A percentile compares a stretch with the other conserved stretches of the same genome.
phyloP scores from a whole-genome alignment of 2,329 filamentous ascomycete species.

The Uncinocarpus reesii region DNA sequence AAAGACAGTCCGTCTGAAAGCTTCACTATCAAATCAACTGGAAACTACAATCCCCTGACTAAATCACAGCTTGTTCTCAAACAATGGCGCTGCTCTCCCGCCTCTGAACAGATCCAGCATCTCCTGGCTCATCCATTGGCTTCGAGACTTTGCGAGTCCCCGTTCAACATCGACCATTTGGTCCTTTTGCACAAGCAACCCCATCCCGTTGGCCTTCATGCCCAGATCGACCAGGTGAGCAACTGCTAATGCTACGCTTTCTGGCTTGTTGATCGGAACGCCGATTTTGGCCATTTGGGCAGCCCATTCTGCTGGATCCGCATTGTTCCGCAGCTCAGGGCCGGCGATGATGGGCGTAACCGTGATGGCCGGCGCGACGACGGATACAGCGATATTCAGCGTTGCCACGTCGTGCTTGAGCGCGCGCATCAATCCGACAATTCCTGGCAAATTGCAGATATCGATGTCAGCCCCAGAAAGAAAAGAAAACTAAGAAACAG shows the following conservation, averaged over 20 bases:
- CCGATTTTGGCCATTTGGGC: slow-evolving; percentile 36
- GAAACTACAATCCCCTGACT: background rate
- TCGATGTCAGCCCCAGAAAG: background rate
- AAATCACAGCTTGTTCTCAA: slow-evolving; percentile 21
- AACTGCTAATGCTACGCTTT: slow-evolving; percentile 37
- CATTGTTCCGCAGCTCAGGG: slow-evolving; percentile 21
- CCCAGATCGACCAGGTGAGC: slow-evolving; percentile 39
- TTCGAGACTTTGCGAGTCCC: slow-evolving; percentile 38
- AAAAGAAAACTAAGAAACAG: background rate
- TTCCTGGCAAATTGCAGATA: slow-evolving; percentile 20
- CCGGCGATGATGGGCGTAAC: slow-evolving; percentile 38
- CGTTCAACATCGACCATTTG: slow-evolving; percentile 37
- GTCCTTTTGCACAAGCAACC: slow-evolving; percentile 39
- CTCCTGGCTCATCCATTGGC: slow-evolving; percentile 42
- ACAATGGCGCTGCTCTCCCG: slow-evolving; percentile 28
- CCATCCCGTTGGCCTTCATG: slow-evolving; percentile 37
- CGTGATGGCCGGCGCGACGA: slow-evolving; percentile 43
- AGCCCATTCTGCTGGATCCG: slow-evolving; percentile 33
- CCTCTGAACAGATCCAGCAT: slow-evolving; percentile 42
- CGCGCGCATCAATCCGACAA: slow-evolving; percentile 43
- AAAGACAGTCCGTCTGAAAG: no score
- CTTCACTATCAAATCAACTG: background rate
- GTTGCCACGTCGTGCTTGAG: slow-evolving; percentile 42
- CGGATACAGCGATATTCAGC: slow-evolving; percentile 37
- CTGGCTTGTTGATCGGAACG: slow-evolving; percentile 40